phyloP scores from a whole-genome alignment of 345 rosid genomes.

The Gossypium mustelinum region DNA sequence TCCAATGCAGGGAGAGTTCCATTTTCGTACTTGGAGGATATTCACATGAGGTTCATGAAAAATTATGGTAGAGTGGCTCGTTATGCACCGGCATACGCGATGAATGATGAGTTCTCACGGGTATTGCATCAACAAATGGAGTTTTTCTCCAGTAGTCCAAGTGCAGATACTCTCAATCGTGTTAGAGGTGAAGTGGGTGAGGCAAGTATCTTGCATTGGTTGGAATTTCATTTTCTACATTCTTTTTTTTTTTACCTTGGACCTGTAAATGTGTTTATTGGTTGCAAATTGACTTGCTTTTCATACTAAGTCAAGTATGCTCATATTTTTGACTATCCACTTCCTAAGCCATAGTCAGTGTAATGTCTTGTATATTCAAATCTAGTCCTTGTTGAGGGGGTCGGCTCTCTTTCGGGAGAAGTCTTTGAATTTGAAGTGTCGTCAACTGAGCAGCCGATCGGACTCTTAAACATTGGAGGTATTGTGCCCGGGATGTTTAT shows the following conservation, averaged over 20 bases:
- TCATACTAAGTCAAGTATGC: neutral
- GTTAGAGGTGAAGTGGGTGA: conserved; percentile 93
- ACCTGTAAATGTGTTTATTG: neutral
- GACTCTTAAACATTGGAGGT: too few species aligned
- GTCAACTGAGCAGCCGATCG: too few species aligned
- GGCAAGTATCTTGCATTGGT: conserved; percentile 39
- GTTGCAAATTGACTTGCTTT: conserved; percentile 1
- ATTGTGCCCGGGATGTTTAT: too few species aligned
- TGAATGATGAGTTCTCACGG: conserved; percentile 98
- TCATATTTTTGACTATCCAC: neutral
- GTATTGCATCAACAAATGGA: conserved; percentile 99
- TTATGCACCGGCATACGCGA: conserved; percentile 88
- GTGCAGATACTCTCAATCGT: conserved; percentile 86
- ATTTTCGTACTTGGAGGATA: conserved; percentile 92
- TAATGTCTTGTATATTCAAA: neutral
- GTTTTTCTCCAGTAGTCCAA: conserved; percentile 89
- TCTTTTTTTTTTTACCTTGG: neutral
- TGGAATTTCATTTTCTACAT: conserved; percentile 1
- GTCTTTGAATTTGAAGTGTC: too few species aligned
- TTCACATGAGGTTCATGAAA: conserved; percentile 96
- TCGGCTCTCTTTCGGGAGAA: too few species aligned
- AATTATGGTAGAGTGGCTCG: conserved; percentile 81
- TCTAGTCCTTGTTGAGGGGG: neutral
- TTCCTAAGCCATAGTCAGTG: neutral
- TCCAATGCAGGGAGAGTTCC: conserved; percentile 75